Evolutionary conservation across 371 early-diverging fungal genomes (phyloP), one percentile per base, ranked within the genome.

Genomic region (Mortierella sp.): DNA sequence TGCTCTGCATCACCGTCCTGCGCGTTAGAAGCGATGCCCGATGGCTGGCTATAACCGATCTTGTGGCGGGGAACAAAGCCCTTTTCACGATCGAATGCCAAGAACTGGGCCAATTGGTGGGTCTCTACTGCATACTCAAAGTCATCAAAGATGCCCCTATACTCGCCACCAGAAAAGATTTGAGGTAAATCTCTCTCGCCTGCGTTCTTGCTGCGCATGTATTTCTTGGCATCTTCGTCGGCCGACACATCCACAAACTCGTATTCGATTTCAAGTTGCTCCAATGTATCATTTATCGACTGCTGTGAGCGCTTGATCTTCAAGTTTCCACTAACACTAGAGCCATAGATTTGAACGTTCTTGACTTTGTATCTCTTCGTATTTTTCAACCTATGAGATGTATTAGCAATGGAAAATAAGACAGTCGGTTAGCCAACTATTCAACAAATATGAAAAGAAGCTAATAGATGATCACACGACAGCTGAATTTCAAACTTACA

Each of bases 61-160:
- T 72, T 72, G 15, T 49, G 62, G 1, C 59, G 72, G 0, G 78
- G 72, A 0, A 72, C 69, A 61, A 80, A 80, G 2, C 64, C 64
- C n/a, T 34, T n/a, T 28, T 51, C 26, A 4, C 80, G 74, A 51
- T 80, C 80, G 35, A 82, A 76, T 9, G 60, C 82, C 66, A 82
- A n/a, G 77, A 82, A 76, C 60, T 82, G 82, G 3, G 55, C 32
- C 61, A 82, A 19, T 54, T 75, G 74, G 28, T 82, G 64, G 0
- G 76, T 72, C 22, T 82, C 82, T 28, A 76, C 53, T 8, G 82
- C 82, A 31, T 76, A 72, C 35, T 82, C 77, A 61, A 82, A 82
- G 40, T 82, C 76, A 3, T 76, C 82, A 34, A 66, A 67, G 31
- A 70, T 29, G 17, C 80, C 80, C 7, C 74, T 60, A 66, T 70